These are phyloP conservation scores for Phytophthora sansomeana DNA, from an alignment of 352 stramenopile genomes.

Conservation along the genomic window DNA sequence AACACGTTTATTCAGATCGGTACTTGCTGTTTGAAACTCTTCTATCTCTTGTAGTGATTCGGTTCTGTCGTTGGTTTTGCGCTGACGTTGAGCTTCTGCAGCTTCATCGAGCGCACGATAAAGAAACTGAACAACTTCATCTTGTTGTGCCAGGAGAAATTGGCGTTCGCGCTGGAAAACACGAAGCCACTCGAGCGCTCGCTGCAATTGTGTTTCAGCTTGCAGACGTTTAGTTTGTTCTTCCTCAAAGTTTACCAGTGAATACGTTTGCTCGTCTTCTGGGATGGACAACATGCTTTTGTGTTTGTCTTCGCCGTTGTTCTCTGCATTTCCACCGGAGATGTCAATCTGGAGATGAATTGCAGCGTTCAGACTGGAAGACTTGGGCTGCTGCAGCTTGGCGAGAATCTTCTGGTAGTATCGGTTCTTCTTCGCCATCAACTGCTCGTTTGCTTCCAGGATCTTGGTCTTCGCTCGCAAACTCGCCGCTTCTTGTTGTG, in stretches of 20 bases:
- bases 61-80: neutral
- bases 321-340: slow-evolving; percentile 7
- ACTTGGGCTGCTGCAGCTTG: slow-evolving; percentile 47
- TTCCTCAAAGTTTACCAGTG: slow-evolving; percentile 2
- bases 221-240: slow-evolving; percentile 21
- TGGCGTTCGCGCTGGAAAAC: slow-evolving; percentile 65
- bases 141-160: slow-evolving; percentile 64
- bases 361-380: neutral
- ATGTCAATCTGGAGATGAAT: slow-evolving; percentile 22
- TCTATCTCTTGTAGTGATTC: neutral
- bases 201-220: slow-evolving; percentile 41
- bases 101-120: slow-evolving; percentile 50
- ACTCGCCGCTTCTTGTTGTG: slow-evolving; percentile 56
- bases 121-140: slow-evolving; percentile 75
- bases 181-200: slow-evolving; percentile 56
- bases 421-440: slow-evolving; percentile 70
- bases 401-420: slow-evolving; percentile 79
- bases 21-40: neutral
- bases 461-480: slow-evolving; percentile 62
- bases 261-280: neutral
- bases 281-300: neutral
- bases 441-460: slow-evolving; percentile 56
- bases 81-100: slow-evolving; percentile 11
- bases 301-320: slow-evolving; percentile 26
- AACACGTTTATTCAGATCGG: slow-evolving; percentile 24